Evolutionary conservation across 1,284 basidiomycete genomes (phyloP).

Genomic region (Ustilago cynodontis): DNA sequence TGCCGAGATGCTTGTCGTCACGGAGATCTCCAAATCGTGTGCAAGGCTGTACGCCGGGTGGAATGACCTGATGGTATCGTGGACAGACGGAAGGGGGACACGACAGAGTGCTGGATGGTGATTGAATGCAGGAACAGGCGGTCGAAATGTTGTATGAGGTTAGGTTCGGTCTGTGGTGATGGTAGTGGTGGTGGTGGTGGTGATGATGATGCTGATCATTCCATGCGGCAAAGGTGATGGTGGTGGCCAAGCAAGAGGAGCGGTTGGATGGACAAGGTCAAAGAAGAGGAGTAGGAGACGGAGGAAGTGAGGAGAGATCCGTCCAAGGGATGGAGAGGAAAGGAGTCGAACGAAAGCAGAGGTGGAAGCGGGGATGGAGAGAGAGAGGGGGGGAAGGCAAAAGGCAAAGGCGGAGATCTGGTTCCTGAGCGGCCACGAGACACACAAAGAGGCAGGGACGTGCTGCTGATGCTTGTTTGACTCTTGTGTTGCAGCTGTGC

Average conservation of each 20-base stretch:
- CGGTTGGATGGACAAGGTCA: neutral
- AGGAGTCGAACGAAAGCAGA: neutral
- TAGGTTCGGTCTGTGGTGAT: neutral
- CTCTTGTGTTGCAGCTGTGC: neutral
- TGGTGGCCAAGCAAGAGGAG: neutral
- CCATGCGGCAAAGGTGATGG: neutral
- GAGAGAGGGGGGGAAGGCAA: neutral
- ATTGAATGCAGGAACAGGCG: neutral
- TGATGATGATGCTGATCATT: neutral
- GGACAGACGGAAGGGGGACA: neutral
- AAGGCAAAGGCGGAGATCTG: conserved; percentile 10
- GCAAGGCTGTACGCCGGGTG: too few relatives aligned
- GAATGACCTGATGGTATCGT: too few relatives aligned
- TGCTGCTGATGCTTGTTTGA: neutral
- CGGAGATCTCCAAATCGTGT: neutral
- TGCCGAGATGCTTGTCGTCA: neutral
- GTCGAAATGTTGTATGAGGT: neutral
- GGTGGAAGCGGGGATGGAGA: conserved; percentile 1
- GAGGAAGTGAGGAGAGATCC: conserved; percentile 11
- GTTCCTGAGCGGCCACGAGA: conserved; percentile 22
- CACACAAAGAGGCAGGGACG: neutral
- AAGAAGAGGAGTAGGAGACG: neutral
- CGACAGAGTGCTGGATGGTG: neutral
- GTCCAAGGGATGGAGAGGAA: neutral
- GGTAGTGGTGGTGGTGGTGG: neutral